Conservation (phyloP, 306 rosid genomes). For the Castanospermum australe region DNA sequence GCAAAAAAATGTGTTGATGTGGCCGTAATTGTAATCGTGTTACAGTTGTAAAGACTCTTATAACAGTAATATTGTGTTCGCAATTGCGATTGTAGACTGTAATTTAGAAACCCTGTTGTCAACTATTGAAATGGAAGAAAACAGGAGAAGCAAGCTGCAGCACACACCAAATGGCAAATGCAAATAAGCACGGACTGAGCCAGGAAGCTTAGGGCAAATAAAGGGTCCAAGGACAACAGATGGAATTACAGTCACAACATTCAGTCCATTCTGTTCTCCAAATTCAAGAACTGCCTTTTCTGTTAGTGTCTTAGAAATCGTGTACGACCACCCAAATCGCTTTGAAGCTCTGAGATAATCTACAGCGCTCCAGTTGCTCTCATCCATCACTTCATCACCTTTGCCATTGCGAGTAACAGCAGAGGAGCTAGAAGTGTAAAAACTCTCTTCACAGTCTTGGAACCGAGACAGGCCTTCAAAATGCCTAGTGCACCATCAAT, state of each 20-base stretch:
- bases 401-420: conserved; percentile 17
- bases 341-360: conserved; percentile 25
- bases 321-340: conserved; percentile 27
- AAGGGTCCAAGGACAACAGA: conserved; percentile 58
- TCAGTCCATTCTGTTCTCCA: conserved; percentile 50
- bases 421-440: conserved; percentile 58
- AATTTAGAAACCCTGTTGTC: no score
- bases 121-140: neutral
- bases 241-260: conserved; percentile 59
- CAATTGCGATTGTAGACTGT: no score
- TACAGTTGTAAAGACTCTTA: no score
- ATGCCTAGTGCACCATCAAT: conserved; percentile 58
- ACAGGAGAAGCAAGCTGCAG: neutral
- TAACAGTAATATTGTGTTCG: no score
- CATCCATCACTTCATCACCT: conserved; percentile 37
- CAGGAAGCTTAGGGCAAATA: conserved; percentile 52
- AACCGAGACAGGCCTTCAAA: conserved; percentile 43
- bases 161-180: conserved; percentile 42
- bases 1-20: no score
- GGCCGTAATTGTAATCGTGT: no score
- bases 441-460: conserved; percentile 51
- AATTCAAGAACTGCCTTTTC: conserved; percentile 61
- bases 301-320: conserved; percentile 55
- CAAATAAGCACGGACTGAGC: conserved; percentile 27
- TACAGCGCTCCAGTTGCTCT: conserved; percentile 50